phyloP scores from a whole-genome alignment of 495 filamentous ascomycete species.

The Cryomyces minteri region DNA sequence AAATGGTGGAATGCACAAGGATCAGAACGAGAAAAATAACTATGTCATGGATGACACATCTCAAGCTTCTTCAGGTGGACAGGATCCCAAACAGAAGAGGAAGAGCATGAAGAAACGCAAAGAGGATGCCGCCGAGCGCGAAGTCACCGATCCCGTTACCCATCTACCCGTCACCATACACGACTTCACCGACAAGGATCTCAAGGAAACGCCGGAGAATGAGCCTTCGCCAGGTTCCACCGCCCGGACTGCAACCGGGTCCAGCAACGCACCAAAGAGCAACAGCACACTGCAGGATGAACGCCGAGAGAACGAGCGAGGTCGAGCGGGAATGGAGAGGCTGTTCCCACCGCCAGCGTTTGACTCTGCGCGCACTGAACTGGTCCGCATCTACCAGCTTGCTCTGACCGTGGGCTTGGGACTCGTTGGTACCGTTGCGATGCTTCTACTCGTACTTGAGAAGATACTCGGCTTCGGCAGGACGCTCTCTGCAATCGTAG shows the following conservation, averaged over 20 bases:
- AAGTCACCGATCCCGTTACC: constrained; percentile 58
- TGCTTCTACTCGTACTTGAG: constrained; percentile 2
- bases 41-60: constrained; percentile 33
- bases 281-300: constrained; percentile 27
- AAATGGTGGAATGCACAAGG: not conserved
- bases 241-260: constrained; percentile 25
- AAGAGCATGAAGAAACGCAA: constrained; percentile 32
- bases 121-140: constrained; percentile 30
- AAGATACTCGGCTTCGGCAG: not conserved
- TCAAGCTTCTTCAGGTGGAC: constrained; percentile 23
- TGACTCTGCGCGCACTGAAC: constrained; percentile 26
- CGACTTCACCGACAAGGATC: constrained; percentile 40
- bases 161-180: constrained; percentile 46
- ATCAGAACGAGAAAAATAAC: constrained; percentile 11
- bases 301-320: constrained; percentile 25
- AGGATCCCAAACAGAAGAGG: constrained; percentile 36
- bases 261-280: constrained; percentile 27
- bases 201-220: constrained; percentile 36
- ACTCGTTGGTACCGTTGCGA: constrained; percentile 10
- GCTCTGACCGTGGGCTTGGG: constrained; percentile 26
- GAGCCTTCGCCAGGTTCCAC: constrained; percentile 25
- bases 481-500: not conserved
- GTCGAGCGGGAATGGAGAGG: constrained; percentile 30
- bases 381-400: constrained; percentile 26
- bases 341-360: constrained; percentile 47